Evolutionary conservation across 1,284 basidiomycete species (phyloP).

Genomic region (Xerocomus minutiporus): DNA sequence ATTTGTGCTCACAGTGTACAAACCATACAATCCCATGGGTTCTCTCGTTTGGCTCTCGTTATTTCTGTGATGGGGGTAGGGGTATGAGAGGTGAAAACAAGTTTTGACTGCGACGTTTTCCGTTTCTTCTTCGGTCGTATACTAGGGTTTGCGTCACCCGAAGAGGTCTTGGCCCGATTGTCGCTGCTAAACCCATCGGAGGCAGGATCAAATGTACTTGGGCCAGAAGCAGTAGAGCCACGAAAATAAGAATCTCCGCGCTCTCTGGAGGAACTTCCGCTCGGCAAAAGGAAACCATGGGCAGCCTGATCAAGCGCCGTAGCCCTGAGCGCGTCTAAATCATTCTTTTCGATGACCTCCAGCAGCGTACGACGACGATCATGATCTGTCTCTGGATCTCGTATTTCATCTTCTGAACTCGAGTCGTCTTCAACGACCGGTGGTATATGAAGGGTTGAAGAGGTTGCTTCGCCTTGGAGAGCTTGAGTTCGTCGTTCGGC

Average conservation of each 20-base stretch:
- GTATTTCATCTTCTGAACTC: constrained; percentile 16
- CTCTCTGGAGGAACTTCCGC: constrained; percentile 1
- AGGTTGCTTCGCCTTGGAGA: constrained; percentile 31
- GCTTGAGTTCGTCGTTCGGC: constrained; percentile 54
- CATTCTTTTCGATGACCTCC: constrained; percentile 23
- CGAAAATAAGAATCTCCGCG: not conserved
- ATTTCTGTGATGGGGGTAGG: not conserved
- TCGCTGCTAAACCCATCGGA: not conserved
- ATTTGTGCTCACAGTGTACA: constrained; percentile 24
- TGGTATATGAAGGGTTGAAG: constrained; percentile 3
- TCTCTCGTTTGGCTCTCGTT: not conserved
- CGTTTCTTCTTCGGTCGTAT: constrained; percentile 18
- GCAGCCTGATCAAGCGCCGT: constrained; percentile 10
- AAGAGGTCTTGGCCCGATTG: not conserved
- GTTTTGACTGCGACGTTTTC: constrained; percentile 12
- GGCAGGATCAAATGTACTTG: not conserved
- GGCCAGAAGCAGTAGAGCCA: not conserved
- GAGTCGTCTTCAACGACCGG: not conserved
- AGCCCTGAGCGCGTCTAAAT: constrained; percentile 24
- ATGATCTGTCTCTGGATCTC: constrained; percentile 20
- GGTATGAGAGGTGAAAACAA: constrained; percentile 1
- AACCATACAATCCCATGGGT: constrained; percentile 22
- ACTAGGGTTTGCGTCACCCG: not conserved
- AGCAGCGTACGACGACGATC: constrained; percentile 19
- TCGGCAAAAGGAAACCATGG: constrained; percentile 21